A percentile compares a stretch with the other conserved stretches of the same genome.
Conservation (phyloP, 2,329 filamentous ascomycete genomes). For the Fusarium sp. region DNA sequence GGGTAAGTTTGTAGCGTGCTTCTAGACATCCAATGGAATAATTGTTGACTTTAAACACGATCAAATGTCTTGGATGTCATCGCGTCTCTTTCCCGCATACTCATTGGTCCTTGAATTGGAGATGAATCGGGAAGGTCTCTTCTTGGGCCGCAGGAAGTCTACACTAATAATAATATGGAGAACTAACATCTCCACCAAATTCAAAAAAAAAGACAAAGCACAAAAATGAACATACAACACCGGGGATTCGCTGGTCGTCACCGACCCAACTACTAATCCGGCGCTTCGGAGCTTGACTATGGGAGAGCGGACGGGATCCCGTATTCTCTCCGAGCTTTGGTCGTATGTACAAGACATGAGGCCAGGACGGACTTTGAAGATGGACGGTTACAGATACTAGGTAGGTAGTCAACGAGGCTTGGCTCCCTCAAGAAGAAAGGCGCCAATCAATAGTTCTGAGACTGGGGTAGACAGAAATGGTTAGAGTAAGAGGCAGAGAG, state of each 20-base stretch:
- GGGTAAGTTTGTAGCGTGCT: not conserved
- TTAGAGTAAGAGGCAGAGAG: not conserved
- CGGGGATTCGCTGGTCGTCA: constrained; percentile 14
- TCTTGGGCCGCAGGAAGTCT: not conserved
- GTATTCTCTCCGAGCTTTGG: constrained; percentile 16
- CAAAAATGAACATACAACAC: constrained; percentile 8
- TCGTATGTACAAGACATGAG: not conserved
- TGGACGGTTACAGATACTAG: not conserved
- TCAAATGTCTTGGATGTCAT: not conserved
- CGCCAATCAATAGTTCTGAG: too few relatives aligned
- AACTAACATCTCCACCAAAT: not conserved
- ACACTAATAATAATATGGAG: not conserved
- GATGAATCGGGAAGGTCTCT: not conserved
- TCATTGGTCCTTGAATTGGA: not conserved
- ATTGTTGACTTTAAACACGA: not conserved
- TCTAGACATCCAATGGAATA: constrained; percentile 15
- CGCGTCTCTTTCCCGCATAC: not conserved
- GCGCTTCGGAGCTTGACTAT: constrained; percentile 17
- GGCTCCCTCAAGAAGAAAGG: not conserved
- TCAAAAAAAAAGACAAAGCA: not conserved
- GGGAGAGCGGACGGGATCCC: constrained; percentile 14
- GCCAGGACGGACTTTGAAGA: not conserved
- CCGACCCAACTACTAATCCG: constrained; percentile 17
- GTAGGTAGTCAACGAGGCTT: not conserved
- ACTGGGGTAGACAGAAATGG: not conserved